Evolutionary conservation across 2,329 filamentous ascomycete genomes (phyloP).

Genomic region (Paraconiothyrium sp.): DNA sequence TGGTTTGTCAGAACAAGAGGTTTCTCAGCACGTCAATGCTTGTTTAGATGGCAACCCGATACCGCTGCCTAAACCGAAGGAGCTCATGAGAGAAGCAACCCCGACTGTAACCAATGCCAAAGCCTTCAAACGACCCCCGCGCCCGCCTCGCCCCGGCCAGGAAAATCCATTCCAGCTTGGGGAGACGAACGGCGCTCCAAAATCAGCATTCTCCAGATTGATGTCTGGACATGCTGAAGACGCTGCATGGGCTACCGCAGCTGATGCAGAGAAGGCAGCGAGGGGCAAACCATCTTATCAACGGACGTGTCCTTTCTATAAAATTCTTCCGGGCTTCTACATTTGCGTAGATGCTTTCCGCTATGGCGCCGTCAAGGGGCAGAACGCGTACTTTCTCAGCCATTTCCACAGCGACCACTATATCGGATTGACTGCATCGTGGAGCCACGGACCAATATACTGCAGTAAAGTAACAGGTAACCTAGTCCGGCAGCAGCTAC

Average conservation of each 20-base stretch:
- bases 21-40: conserved; percentile 86
- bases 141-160: conserved; percentile 79
- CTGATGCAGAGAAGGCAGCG: conserved; percentile 78
- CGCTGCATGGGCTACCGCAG: conserved; percentile 86
- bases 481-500: conserved; percentile 84
- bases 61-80: conserved; percentile 57
- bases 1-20: conserved; percentile 68
- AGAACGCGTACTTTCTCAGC: conserved; percentile 93
- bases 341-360: conserved; percentile 97
- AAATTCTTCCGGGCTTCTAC: conserved; percentile 91
- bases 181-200: conserved; percentile 44
- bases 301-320: conserved; percentile 96
- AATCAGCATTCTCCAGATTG: conserved; percentile 86
- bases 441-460: conserved; percentile 95
- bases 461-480: conserved; percentile 94
- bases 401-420: conserved; percentile 99
- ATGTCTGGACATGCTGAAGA: conserved; percentile 95
- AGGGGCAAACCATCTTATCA: conserved; percentile 87
- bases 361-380: conserved; percentile 91
- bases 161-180: conserved; percentile 76
- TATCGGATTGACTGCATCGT: conserved; percentile 85
- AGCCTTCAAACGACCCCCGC: conserved; percentile 72
- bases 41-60: conserved; percentile 86
- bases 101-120: conserved; percentile 45
- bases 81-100: conserved; percentile 18